Evolutionary conservation across 208 protist genomes (phyloP).

Genomic region (Crithidia fasciculata): DNA sequence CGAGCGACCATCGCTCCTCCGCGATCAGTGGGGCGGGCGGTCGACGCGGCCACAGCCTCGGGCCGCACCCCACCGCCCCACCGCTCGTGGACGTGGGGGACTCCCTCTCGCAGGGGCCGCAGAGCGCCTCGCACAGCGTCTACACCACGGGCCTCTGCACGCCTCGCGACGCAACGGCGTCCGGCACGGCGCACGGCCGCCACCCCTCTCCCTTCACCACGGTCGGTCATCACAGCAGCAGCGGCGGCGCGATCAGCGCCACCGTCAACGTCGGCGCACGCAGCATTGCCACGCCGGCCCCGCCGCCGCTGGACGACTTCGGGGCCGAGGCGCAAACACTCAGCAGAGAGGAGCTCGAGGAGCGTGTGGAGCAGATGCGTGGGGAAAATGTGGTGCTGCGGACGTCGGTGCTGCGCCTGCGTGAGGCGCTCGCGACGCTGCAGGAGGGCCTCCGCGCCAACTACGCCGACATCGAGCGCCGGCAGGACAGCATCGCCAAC

Average conservation of each 20-base stretch:
- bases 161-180: constrained; percentile 21
- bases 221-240: not conserved
- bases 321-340: constrained; percentile 53
- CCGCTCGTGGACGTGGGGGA: constrained; percentile 37
- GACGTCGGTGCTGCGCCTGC: constrained; percentile 50
- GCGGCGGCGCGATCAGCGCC: not conserved
- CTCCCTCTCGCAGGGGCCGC: constrained; percentile 22
- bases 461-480: constrained; percentile 59
- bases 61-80: constrained; percentile 9
- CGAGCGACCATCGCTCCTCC: constrained; percentile 18
- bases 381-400: constrained; percentile 52
- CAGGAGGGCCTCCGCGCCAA: constrained; percentile 61
- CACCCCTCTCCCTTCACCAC: constrained; percentile 5
- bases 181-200: not conserved
- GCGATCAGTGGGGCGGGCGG: constrained; percentile 2
- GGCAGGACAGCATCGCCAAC: constrained; percentile 80
- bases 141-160: constrained; percentile 41
- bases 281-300: constrained; percentile 6
- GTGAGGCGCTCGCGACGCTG: constrained; percentile 45
- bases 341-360: constrained; percentile 46
- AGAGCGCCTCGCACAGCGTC: constrained; percentile 41
- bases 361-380: constrained; percentile 46
- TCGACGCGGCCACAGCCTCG: constrained; percentile 7
- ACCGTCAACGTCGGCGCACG: not conserved
- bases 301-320: constrained; percentile 42